Base-by-base conservation (phyloP, 352 stramenopile species). In the Phytophthora pinifolia region DNA sequence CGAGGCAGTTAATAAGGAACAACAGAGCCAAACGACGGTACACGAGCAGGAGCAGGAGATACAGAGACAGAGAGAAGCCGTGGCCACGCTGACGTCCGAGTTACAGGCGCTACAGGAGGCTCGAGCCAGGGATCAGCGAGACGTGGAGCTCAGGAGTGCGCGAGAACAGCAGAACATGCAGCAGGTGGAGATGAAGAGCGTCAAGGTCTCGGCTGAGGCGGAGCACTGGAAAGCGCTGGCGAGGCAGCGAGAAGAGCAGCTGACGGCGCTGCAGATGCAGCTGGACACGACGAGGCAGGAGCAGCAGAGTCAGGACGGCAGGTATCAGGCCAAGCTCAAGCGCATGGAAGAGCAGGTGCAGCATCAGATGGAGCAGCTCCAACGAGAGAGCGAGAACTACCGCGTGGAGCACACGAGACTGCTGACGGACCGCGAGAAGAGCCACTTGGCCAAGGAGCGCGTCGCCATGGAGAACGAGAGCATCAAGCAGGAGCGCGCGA, bases 321-420 rank as follows among this genome's bases (percentile, higher is more conserved):
- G 70, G 10, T 79, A 70, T 27, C 68, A 86, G 58, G 43, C 47
- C 9, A 79, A 85, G 45, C 37, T 78, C 12, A 81, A 84, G 59
- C 48, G 61, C 5, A 84, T 87, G 70, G 79, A 89, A n/a, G 74
- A 83, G 22, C 69, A 86, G 42, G 68, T 87, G 57, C 64, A 80
- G 20, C 41, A 59, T 10, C 67, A 83, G 38, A 58, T 86, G 38
- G 56, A 85, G 29, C 66, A 79, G 54, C 41, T 86, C 9, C 64
- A 79, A 17, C 56, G 72, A 8, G 75, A 89, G 41, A 74, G 67
- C 33, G 75, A 86, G 17, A 87, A 74, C 51, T 83, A 84, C 14
- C 75, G 75, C 1, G 48, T 55, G 0, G 76, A 89, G 44, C 70
- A 75, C 39, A 76, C 69, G 36, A 64, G 70, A 12, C 49, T 83